Base-by-base conservation (phyloP, 345 rosid genomes). In the Gossypium longicalyx region DNA sequence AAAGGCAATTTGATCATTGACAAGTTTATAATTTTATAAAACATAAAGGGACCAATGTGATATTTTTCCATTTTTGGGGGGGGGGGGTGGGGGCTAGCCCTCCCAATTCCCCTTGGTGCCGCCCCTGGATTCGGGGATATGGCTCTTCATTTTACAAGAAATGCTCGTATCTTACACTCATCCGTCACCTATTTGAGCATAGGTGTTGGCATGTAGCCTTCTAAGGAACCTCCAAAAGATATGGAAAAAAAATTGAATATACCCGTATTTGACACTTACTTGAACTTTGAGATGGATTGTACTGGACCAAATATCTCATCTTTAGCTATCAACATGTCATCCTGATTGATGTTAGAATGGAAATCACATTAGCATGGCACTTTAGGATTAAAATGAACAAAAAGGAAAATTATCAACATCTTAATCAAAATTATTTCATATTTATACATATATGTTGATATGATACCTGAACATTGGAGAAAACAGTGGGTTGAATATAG, bases 251-350 rank as follows among this genome's bases (percentile, higher is more conserved):
- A 9, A 57, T 57, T 57, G 61, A 10, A 57, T 57, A 22, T 57
- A 57, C 27, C 27, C 61, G 29, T 51, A 13, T 16, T 16, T 2
- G 5, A 57, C 29, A 22, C 90, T 87, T 80, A 92, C 98, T 84
- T 94, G 93, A 85, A 94, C 76, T 94, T 94, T 72, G 87, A 81
- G 80, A 94, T 92, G 72, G 96, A 78, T 82, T 92, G 98, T 60
- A 94, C 97, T 0, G 98, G 98, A 20, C 98, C 98, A 23, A 94
- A 94, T 62, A 94, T 94, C 88, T 92, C 98, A 1, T 94, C 98
- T 74, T 76, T 82, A 0, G 97, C 98, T 43, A 94, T 94, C 83
- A 85, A 71, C 98, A 94, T 94, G 62, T 92, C 92, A 53, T 94
- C 98, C 98, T 94, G 77, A 59, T 57, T 22, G 15, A 25, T 41